Evolutionary conservation across 2,329 filamentous ascomycete genomes (phyloP), one percentile per base, ranked within the genome.

Genomic region (Sporothrix protearum): DNA sequence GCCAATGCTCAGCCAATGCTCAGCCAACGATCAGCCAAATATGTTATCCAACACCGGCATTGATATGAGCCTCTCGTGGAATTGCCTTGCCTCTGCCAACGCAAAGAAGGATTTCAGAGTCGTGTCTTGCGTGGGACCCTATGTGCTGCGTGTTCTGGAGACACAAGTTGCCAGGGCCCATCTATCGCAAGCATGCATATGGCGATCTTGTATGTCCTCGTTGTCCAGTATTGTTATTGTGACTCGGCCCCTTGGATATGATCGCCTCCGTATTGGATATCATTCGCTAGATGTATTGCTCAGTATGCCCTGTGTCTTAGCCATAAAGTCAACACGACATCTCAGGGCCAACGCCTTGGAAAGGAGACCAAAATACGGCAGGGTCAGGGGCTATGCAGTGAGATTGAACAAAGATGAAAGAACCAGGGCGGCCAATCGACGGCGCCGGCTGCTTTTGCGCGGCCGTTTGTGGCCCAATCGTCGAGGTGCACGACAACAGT

Each of bases 371-470:
- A 45, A 64, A 22, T 25, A 42, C 36, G 59, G 59, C 36, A 63
- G 57, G 57, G 42, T 42, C 57, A 63, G n/a, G 57, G 33, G 36
- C 33, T 33, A 63, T 42, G 33, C 57, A 45, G 59, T 64, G 36
- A 45, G 59, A 45, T 45, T 22, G 55, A 14, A 36, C n/a, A n/a
- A 59, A n/a, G 1, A n/a, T 36, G 22, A 30, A 51, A 67, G n/a
- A 22, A 45, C 36, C 51, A 47, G 53, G 53, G 68, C 68, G 36
- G 36, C 64, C 64, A 67, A 67, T 67, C 6, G 64, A 67, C 45
- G 28, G 28, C 45, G 19, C 45, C 10, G 28, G 64, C 36, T 45
- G 30, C 8, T 36, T 28, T 51, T n/a, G 25, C 14, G 28, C 63
- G 30, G 45, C 28, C 19, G 45, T 67, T 53, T 51, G 30, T 67